Conservation (phyloP, 1,284 basidiomycete genomes). For the Bjerkandera adusta region DNA sequence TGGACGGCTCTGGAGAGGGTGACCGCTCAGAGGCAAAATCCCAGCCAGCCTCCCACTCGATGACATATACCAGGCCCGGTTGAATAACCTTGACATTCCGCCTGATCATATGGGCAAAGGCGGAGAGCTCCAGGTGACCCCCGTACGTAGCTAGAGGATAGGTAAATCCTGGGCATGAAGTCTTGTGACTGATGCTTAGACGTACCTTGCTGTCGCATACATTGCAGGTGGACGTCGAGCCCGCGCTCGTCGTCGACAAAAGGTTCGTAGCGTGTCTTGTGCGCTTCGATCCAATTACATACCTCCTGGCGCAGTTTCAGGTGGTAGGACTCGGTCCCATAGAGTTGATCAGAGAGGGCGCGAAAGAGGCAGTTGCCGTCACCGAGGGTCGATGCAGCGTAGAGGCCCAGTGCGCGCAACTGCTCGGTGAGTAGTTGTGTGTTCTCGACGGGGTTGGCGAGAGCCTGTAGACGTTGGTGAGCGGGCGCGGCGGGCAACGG, state of each 20-base stretch:
- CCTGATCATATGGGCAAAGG: constrained; percentile 79
- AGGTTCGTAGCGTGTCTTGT: constrained; percentile 76
- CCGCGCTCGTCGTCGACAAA: constrained; percentile 89
- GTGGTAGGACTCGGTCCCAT: constrained; percentile 75
- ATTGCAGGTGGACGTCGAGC: constrained; percentile 65
- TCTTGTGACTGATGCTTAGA: no score
- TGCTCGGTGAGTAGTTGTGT: constrained; percentile 65
- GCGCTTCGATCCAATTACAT: constrained; percentile 77
- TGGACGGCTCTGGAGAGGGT: constrained; percentile 25
- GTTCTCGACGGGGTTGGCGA: constrained; percentile 64
- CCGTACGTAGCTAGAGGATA: constrained; percentile 85
- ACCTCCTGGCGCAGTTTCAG: constrained; percentile 68
- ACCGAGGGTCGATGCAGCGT: constrained; percentile 75
- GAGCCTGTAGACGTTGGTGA: constrained; percentile 37
- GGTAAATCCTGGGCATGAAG: no score
- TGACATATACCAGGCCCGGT: constrained; percentile 82
- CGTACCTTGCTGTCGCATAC: constrained; percentile 76
- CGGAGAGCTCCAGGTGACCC: constrained; percentile 87
- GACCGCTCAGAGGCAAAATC: constrained; percentile 26
- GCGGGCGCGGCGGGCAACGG: constrained; percentile 15
- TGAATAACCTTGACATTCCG: constrained; percentile 90
- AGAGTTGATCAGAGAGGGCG: constrained; percentile 78
- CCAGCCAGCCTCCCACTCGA: constrained; percentile 66
- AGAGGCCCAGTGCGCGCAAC: constrained; percentile 71
- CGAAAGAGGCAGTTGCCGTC: constrained; percentile 91